phyloP scores from a whole-genome alignment of 805 yeast species.

The Kuraishia borneana region DNA sequence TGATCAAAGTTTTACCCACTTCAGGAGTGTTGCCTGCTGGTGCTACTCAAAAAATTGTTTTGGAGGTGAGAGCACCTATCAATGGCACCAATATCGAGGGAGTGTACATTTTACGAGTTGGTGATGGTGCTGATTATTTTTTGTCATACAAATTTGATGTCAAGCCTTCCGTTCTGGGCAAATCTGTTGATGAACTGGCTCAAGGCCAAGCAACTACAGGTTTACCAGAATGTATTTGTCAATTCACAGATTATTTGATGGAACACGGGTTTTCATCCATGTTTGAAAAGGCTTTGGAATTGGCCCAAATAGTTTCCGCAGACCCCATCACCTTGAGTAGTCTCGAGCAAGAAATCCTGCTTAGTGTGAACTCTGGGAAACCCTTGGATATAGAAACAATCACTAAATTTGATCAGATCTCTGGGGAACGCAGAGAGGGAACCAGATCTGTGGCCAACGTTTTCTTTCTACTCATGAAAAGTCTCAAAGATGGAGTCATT shows the following conservation, averaged over 20 bases:
- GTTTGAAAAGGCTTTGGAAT: constrained; percentile 11
- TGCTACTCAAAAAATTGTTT: constrained; percentile 15
- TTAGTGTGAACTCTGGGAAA: constrained; percentile 5
- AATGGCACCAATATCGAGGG: constrained; percentile 1
- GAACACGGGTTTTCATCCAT: constrained; percentile 12
- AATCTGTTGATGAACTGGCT: constrained; percentile 13
- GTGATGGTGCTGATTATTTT: constrained; percentile 19
- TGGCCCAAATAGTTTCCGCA: background rate
- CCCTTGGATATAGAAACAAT: constrained; percentile 6
- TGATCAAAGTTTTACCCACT: constrained; percentile 12
- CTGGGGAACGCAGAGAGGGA: constrained; percentile 9
- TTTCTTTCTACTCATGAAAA: constrained; percentile 17
- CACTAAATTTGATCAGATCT: constrained; percentile 6
- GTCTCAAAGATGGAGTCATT: constrained; percentile 29
- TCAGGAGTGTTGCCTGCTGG: constrained; percentile 4
- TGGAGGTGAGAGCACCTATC: constrained; percentile 3
- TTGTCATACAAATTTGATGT: constrained; percentile 15
- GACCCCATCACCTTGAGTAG: constrained; percentile 2
- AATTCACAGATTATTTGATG: constrained; percentile 12
- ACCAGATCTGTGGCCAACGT: constrained; percentile 15
- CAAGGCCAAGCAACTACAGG: background rate
- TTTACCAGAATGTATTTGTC: background rate
- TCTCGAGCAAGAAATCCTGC: constrained; percentile 7
- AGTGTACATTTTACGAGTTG: constrained; percentile 12
- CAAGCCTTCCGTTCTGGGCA: constrained; percentile 16